Conservation (phyloP, 768 basidiomycete genomes). For the Leucocoprinus leucothites region DNA sequence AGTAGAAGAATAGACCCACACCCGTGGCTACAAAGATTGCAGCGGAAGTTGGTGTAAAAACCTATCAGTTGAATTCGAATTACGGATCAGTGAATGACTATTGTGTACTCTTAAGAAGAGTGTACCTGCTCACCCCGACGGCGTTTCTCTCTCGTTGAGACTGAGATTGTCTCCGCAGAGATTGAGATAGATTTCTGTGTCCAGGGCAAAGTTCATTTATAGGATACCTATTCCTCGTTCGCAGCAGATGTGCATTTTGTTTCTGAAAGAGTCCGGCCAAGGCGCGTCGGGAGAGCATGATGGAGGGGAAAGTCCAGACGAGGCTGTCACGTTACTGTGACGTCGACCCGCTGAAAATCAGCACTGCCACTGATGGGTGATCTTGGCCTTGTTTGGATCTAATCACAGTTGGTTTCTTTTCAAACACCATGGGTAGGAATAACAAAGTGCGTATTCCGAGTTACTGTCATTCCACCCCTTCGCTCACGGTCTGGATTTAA, state of each 20-base stretch:
- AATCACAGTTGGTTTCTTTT: background rate
- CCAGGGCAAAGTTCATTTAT: background rate
- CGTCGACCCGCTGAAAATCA: background rate
- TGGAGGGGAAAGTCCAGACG: background rate
- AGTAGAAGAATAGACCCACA: conserved; percentile 81
- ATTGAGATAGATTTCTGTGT: background rate
- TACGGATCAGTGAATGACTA: background rate
- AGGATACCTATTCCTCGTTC: background rate
- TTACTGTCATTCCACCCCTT: no score
- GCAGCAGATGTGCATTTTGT: background rate
- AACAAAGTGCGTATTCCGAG: conserved; percentile 10
- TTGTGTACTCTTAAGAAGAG: background rate
- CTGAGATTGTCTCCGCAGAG: conserved; percentile 6
- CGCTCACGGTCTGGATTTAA: no score
- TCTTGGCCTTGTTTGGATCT: background rate
- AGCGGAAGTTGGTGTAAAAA: conserved; percentile 88
- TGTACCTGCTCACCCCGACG: conserved; percentile 10
- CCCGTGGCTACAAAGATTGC: conserved; percentile 83
- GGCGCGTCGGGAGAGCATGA: background rate
- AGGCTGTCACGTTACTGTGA: background rate
- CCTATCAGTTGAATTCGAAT: conserved; percentile 40
- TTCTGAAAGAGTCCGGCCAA: background rate
- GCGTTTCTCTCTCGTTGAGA: conserved; percentile 3
- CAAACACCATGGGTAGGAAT: conserved; percentile 10
- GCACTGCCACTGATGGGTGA: conserved; percentile 11